These are phyloP conservation scores for Hortiboletus flavorubellus DNA, from an alignment of 768 basidiomycete genomes.

Conservation along the genomic window DNA sequence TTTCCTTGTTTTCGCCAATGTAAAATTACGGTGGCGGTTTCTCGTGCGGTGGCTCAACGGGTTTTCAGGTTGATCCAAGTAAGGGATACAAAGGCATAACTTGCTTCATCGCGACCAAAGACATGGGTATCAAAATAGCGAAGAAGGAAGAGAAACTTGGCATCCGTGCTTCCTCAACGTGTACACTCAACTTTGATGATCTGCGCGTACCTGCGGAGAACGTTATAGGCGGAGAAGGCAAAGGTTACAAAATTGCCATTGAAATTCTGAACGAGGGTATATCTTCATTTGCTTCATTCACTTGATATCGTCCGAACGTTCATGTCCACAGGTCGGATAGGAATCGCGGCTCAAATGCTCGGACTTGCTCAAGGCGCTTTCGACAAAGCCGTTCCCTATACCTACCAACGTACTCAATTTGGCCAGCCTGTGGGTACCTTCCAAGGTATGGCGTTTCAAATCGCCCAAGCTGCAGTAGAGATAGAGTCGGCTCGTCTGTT, in stretches of 20 bases:
- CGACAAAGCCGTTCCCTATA: conserved; percentile 91
- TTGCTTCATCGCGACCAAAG: conserved; percentile 93
- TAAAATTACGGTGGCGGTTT: conserved; percentile 34
- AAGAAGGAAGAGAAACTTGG: conserved; percentile 99
- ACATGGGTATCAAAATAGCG: conserved; percentile 95
- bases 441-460: conserved; percentile 95
- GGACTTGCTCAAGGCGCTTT: conserved; percentile 98
- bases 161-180: conserved; percentile 94
- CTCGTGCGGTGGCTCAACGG: neutral
- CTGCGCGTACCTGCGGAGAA: conserved; percentile 82
- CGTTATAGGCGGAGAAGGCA: conserved; percentile 86
- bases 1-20: conserved; percentile 94
- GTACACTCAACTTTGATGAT: conserved; percentile 92
- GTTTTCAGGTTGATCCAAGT: conserved; percentile 67
- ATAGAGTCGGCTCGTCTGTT: conserved; percentile 87
- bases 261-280: conserved; percentile 92
- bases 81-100: conserved; percentile 99
- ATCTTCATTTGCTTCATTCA: neutral
- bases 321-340: conserved; percentile 66
- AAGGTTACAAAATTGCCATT: conserved; percentile 96
- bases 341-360: conserved; percentile 98
- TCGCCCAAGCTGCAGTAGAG: conserved; percentile 85
- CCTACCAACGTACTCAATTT: conserved; percentile 92
- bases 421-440: conserved; percentile 91
- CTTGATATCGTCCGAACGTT: neutral